phyloP scores from a whole-genome alignment of 2,329 filamentous ascomycete genomes.

The Ceratocystis diversiconidia region DNA sequence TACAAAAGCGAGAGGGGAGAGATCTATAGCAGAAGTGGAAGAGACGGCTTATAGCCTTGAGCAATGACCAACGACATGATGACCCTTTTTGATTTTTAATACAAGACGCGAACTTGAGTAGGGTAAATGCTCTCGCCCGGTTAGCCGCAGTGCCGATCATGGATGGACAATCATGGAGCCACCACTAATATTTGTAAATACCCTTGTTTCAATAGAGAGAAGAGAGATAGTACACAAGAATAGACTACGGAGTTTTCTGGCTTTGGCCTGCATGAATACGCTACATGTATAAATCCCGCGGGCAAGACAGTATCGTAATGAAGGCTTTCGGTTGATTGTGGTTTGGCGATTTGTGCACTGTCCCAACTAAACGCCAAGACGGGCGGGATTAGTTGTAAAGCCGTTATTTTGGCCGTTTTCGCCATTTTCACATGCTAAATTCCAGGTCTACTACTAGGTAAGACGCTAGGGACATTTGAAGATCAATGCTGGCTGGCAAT shows the following conservation, averaged over 20 bases:
- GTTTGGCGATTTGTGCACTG: too few species aligned
- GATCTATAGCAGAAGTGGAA: not conserved
- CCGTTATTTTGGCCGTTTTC: too few species aligned
- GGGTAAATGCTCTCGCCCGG: not conserved
- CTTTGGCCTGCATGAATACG: not conserved
- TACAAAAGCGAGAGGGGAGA: not conserved
- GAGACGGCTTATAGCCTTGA: not conserved
- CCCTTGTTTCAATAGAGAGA: not conserved
- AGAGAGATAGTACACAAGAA: not conserved
- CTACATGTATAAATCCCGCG: not conserved
- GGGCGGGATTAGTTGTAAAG: too few species aligned
- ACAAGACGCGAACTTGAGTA: not conserved
- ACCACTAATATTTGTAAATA: not conserved
- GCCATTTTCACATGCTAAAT: too few species aligned
- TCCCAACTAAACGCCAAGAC: too few species aligned
- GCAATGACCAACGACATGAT: not conserved
- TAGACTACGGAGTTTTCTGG: constrained; percentile 1
- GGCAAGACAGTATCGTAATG: too few species aligned
- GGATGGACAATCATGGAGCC: not conserved
- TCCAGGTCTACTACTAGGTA: too few species aligned
- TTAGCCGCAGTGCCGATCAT: not conserved
- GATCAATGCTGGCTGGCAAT: too few species aligned
- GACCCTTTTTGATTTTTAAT: not conserved
- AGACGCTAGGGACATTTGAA: too few species aligned
- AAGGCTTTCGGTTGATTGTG: too few species aligned